Evolutionary conservation across 2,329 filamentous ascomycete genomes (phyloP), one percentile per base, ranked within the genome.

Genomic region (Herpotrichia juniperi): DNA sequence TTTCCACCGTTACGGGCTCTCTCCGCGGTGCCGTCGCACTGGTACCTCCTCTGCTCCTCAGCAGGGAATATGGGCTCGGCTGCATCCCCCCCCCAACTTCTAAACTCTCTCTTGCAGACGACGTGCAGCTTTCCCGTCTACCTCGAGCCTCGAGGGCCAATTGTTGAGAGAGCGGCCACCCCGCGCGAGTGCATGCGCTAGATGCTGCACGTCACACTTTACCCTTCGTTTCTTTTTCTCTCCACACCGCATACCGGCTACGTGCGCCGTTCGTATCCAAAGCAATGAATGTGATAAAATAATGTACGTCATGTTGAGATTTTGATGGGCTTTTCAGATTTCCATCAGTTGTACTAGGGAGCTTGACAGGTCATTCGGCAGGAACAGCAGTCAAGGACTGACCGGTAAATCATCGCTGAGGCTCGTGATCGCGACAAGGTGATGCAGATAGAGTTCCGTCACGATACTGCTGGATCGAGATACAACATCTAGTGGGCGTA

Each of bases 181-280:
- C 66, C 66, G 63, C 69, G 54, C 59, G 50, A 57, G 52, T 51
- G 48, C 57, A 58, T 57, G 57, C 63, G 63, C 68, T 70, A 71
- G 61, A 53, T 57, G 62, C 64, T 72, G 69, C 69, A 72, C 69
- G 69, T 69, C 69, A 72, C 66, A 67, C 60, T 63, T 50, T 50
- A 53, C 51, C 54, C 51, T 58, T 57, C 56, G 39, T 46, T 48
- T 54, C 51, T 46, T 54, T 46, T 44, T 53, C 48, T 53, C 40
- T 54, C 62, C 62, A 59, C 61, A 57, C 59, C 50, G 62, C 21
- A 59, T 12, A 21, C 25, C 48, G 62, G 62, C 57, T 59, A 51
- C 60, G 51, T 57, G 42, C 48, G 54, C 63, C 59, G 58, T 55
- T 48, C 44, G 28, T 39, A 58, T 58, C 46, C 37, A 51, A 53